Evolutionary conservation across 2,329 filamentous ascomycete species (phyloP).

Genomic region (Claviceps paspali): DNA sequence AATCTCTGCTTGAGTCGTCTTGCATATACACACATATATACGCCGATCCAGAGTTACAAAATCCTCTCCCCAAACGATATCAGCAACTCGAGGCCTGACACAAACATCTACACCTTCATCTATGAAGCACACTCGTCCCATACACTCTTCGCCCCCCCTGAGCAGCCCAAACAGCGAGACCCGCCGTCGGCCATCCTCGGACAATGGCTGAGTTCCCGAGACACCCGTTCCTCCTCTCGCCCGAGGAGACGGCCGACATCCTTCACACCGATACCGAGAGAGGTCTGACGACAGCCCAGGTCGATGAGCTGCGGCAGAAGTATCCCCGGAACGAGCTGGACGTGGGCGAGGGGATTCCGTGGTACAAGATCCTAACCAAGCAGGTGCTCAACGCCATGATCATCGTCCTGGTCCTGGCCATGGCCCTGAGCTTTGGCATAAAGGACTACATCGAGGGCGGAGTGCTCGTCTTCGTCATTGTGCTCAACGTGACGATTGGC

Average conservation of each 20-base stretch:
- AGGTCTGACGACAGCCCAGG: constrained; percentile 47
- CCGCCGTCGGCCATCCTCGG: constrained; percentile 6
- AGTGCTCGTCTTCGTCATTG: constrained; percentile 51
- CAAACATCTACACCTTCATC: no score
- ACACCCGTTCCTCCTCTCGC: constrained; percentile 46
- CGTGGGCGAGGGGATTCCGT: constrained; percentile 48
- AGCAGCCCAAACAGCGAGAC: no score
- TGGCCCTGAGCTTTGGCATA: constrained; percentile 55
- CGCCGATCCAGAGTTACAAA: no score
- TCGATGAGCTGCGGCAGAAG: constrained; percentile 38
- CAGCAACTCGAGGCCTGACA: no score
- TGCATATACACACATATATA: no score
- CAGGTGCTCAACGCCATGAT: constrained; percentile 70
- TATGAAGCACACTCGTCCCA: constrained; percentile 10
- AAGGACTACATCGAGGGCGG: constrained; percentile 52
- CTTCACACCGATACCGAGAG: constrained; percentile 50
- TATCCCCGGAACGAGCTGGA: constrained; percentile 58
- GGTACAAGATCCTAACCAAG: constrained; percentile 58
- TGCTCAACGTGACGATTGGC: constrained; percentile 54
- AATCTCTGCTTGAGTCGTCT: no score
- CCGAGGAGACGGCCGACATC: constrained; percentile 45
- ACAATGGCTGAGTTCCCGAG: constrained; percentile 28
- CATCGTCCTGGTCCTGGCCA: constrained; percentile 59
- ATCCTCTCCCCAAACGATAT: no score
- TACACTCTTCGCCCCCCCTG: constrained; percentile 5